Base-by-base conservation (phyloP, 2,329 filamentous ascomycete genomes). In the Scopulariopsis brevicaulis region DNA sequence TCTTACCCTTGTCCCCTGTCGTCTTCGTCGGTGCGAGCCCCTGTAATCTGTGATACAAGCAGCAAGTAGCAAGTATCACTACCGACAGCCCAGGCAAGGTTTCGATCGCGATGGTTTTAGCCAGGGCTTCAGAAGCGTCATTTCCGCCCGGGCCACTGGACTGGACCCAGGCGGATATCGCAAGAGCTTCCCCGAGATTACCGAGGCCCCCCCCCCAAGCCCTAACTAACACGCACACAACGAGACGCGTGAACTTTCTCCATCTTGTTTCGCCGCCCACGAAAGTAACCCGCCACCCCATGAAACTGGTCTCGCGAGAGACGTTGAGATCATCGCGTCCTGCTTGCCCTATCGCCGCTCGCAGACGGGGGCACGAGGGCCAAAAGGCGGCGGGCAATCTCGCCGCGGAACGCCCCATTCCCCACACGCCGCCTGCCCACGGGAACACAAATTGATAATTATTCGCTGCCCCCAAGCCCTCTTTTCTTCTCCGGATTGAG, bases 321-420 rank as follows among this genome's bases (percentile, higher is more conserved):
- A 11, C 18, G 12, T 12, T 14, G 18, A 18, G n/a, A 46, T 46
- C 40, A 5, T 15, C 6, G 14, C 40, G 15, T 22, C 24, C 35
- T 55, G 53, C 46, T 43, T 52, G 35, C 46, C 55, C 55, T 56
- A 56, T 56, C 55, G 46, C 35, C 20, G 11, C 14, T n/a, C 24
- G 18, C 40, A 40, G 32, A 56, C 12, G 22, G 50, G 55, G 55
- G 55, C 55, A 56, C 55, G 55, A 20, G 48, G 55, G 25, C 20
- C 40, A 51, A 51, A 28, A 25, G 18, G 15, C 15, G 15, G 40
- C 15, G 40, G 18, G 11, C 40, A 7, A 18, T n/a, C 40, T 22
- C 34, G 18, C 25, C 34, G 40, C 40, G 15, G 15, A 15, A n/a
- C 11, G n/a, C 40, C 15, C 40, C 40, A 46, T 46, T 46, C 40